Evolutionary conservation across 192 early-diverging fungal genomes (phyloP), one percentile per base, ranked within the genome.

Genomic region (Coemansia sp.): DNA sequence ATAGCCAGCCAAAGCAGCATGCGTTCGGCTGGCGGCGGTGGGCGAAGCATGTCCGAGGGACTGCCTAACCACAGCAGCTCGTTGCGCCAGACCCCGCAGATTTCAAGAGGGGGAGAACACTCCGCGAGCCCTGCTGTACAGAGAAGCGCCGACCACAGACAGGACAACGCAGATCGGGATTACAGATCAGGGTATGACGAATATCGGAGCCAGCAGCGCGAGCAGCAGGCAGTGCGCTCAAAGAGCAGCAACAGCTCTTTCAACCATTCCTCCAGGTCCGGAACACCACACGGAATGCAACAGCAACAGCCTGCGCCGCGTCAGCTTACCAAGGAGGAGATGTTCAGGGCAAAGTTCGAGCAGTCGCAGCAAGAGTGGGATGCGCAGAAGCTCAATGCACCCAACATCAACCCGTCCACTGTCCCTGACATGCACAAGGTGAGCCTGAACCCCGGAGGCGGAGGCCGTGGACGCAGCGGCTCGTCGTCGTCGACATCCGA

Each of bases 271-370:
- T 36, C 54, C 3, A 50, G 68, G 9, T 41, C 63, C 3, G 48
- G 54, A n/a, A 68, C 65, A 7, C 70, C 63, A 5, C 63, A 63
- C 2, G 48, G 32, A 54, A 62, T 48, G 58, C 70, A 66, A 60
- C 70, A 73, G 45, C 53, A 46, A 38, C 64, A 59, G 53, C 42
- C 62, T 13, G 38, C 41, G 25, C 57, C 45, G 52, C 36, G 40
- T 40, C 65, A 62, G 15, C 58, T 70, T 57, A 75, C 54, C 63
- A 73, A 73, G 57, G 79, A 81, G 61, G 73, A 81, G 15, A 20
- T 70, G 62, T 81, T 81, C 60, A 66, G 79, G 54, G 70, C 73
- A 22, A 81, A 81, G 70, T 70, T 81, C 52, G 79, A 75, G 36
- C 53, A 61, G 73, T 81, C 79, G 52, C 70, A 81, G 69, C 63